These are phyloP conservation scores for Alopecurus myosuroides DNA, from an alignment of 176 grass and related monocot genomes.

Conservation along the genomic window DNA sequence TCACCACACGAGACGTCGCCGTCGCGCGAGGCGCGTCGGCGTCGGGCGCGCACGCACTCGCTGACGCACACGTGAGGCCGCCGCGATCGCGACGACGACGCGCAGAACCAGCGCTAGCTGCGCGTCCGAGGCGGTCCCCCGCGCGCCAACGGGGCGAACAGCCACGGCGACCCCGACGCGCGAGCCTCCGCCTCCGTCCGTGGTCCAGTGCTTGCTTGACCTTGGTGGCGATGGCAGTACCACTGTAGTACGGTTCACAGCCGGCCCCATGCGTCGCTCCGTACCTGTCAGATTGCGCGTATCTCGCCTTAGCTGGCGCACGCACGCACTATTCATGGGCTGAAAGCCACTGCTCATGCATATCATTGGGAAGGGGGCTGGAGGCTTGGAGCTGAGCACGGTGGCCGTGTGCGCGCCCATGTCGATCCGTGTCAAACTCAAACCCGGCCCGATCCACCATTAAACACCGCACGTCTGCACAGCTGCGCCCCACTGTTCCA, in stretches of 20 bases:
- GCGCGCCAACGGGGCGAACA: constrained; percentile 9
- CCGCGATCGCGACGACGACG: neutral
- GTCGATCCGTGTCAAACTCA: neutral
- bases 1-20: neutral
- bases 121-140: neutral
- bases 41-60: constrained; percentile 29
- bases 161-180: constrained; percentile 19
- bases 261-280: neutral
- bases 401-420: neutral
- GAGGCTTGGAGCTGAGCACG: neutral
- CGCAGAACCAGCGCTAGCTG: neutral
- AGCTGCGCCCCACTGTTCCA: constrained; percentile 5
- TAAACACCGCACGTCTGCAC: neutral
- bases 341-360: constrained; percentile 17
- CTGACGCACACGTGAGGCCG: constrained; percentile 29
- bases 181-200: neutral
- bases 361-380: constrained; percentile 20
- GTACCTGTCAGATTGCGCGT: neutral
- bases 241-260: neutral
- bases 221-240: neutral
- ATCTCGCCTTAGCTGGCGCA: constrained; percentile 21
- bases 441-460: neutral
- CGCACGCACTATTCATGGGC: neutral
- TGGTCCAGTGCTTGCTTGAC: neutral
- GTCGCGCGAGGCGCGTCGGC: neutral